These are phyloP conservation scores for Posidonia oceanica DNA, from an alignment of 116 monocot species.

Conservation along the genomic window DNA sequence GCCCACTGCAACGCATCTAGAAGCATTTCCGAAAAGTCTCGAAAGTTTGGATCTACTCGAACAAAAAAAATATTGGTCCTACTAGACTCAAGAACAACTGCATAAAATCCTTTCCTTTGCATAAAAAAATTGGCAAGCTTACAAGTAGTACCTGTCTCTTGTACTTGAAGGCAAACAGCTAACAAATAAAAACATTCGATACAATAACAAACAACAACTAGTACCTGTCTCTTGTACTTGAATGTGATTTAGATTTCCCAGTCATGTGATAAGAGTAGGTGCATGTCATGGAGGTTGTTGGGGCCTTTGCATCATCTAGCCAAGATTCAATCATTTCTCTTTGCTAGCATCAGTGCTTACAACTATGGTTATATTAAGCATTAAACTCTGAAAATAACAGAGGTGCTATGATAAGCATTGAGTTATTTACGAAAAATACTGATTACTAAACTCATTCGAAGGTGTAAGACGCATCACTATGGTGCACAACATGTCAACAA, in stretches of 20 bases:
- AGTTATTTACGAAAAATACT: neutral
- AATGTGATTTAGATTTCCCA: neutral
- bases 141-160: no score
- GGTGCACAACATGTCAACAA: no score
- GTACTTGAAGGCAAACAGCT: no score
- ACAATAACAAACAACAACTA: neutral
- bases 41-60: no score
- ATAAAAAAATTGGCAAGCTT: no score
- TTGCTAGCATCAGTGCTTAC: neutral
- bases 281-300: neutral
- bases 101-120: no score
- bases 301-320: conserved; percentile 3
- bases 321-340: conserved; percentile 8
- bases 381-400: neutral
- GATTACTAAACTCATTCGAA: neutral
- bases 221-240: neutral
- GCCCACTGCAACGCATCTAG: no score
- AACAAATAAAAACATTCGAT: neutral
- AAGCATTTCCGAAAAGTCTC: no score
- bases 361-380: neutral
- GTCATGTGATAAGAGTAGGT: neutral
- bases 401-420: neutral
- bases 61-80: no score
- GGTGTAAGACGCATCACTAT: no score
- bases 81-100: no score